These are phyloP conservation scores for Pyrenula massariospora DNA, from an alignment of 495 filamentous ascomycete genomes.

Conservation along the genomic window DNA sequence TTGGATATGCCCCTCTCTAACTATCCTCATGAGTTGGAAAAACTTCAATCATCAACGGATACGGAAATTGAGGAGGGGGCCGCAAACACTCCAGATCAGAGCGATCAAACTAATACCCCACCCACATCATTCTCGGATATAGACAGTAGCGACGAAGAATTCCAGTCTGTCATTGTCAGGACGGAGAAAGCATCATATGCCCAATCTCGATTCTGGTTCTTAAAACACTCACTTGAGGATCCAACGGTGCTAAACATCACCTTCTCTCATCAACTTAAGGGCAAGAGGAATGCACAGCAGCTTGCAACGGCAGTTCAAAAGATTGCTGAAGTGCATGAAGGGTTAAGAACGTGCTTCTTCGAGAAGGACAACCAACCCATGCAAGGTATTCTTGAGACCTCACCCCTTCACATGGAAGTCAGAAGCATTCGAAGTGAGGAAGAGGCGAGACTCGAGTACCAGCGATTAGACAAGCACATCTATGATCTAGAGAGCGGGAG, in stretches of 20 bases:
- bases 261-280: slow-evolving; percentile 1
- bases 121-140: too few relatives aligned
- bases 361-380: slow-evolving; percentile 3
- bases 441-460: slow-evolving; percentile 9
- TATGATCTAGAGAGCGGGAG: slow-evolving; percentile 22
- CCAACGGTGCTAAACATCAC: slow-evolving; percentile 22
- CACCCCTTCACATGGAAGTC: slow-evolving; percentile 1
- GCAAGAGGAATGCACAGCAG: slow-evolving; percentile 3
- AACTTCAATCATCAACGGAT: too few relatives aligned
- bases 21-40: too few relatives aligned
- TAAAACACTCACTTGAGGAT: slow-evolving; percentile 18
- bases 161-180: too few relatives aligned
- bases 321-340: slow-evolving; percentile 22
- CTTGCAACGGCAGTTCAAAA: slow-evolving; percentile 17
- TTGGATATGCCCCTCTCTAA: slow-evolving; percentile 9
- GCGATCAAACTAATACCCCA: too few relatives aligned
- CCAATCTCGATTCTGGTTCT: slow-evolving; percentile 37
- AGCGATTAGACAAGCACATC: slow-evolving; percentile 7
- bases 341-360: slow-evolving; percentile 23
- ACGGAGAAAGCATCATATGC: slow-evolving; percentile 16
- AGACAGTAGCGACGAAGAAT: too few relatives aligned
- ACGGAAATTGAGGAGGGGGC: too few relatives aligned
- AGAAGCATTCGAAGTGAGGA: slow-evolving; percentile 1
- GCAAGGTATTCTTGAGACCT: slow-evolving; percentile 8
- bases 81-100: too few relatives aligned